A percentile compares a stretch with the other conserved stretches of the same genome.
phyloP scores from a whole-genome alignment of 495 filamentous ascomycete species.

The Aspergillus kassunensis region DNA sequence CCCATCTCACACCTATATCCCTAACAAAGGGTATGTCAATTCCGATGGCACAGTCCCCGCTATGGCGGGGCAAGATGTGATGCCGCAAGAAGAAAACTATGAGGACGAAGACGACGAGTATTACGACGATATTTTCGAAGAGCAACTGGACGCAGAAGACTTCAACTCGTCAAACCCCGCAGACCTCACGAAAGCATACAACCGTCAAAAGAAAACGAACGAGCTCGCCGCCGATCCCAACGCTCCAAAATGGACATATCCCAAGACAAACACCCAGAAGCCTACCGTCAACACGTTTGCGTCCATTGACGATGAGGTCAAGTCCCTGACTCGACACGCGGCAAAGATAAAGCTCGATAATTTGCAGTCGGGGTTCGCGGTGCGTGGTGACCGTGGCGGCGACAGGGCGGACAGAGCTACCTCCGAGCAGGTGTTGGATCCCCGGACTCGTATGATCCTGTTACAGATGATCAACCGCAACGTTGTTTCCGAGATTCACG shows the following conservation, averaged over 20 bases:
- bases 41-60: conserved; percentile 30
- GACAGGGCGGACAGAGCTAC: conserved; percentile 94
- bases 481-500: conserved; percentile 78
- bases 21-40: conserved; percentile 51
- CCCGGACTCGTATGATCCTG: conserved; percentile 89
- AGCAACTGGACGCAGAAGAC: conserved; percentile 55
- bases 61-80: conserved; percentile 34
- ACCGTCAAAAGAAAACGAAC: conserved; percentile 68
- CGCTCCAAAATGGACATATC: conserved; percentile 51
- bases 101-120: conserved; percentile 50
- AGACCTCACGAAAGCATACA: conserved; percentile 87
- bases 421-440: conserved; percentile 88
- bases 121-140: conserved; percentile 56
- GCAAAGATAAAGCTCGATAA: conserved; percentile 83
- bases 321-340: conserved; percentile 77
- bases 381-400: conserved; percentile 46
- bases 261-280: conserved; percentile 81
- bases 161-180: conserved; percentile 54
- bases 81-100: conserved; percentile 28
- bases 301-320: conserved; percentile 81
- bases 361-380: conserved; percentile 49
- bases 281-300: conserved; percentile 74
- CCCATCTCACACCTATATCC: conserved; percentile 51
- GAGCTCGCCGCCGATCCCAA: conserved; percentile 55
- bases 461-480: conserved; percentile 89